Conservation (phyloP, 805 yeast genomes). For the Lipomyces mesembrius region DNA sequence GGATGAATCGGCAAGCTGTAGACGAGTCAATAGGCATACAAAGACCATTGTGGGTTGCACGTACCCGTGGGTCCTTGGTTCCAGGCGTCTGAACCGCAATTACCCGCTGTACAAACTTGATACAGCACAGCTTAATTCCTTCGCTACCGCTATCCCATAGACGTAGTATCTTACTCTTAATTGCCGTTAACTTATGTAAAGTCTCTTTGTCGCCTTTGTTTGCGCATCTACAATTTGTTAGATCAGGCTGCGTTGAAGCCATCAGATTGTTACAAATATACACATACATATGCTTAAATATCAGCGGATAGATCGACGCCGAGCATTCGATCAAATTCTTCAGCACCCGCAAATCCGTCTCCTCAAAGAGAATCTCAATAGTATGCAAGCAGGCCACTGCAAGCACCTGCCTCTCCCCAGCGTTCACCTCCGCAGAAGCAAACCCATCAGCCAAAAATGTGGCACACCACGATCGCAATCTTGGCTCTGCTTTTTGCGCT, state of each 20-base stretch:
- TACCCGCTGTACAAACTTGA: conserved; percentile 69
- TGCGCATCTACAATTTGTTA: conserved; percentile 42
- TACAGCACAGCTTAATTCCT: conserved; percentile 68
- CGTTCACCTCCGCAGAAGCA: conserved; percentile 40
- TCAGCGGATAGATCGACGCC: conserved; percentile 53
- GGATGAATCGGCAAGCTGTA: conserved; percentile 32
- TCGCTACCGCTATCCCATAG: conserved; percentile 56
- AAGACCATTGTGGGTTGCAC: neutral
- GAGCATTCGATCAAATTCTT: conserved; percentile 51
- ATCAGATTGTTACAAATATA: conserved; percentile 35
- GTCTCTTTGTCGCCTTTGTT: conserved; percentile 47
- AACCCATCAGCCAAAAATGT: conserved; percentile 48
- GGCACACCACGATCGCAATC: conserved; percentile 47
- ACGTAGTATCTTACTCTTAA: conserved; percentile 64
- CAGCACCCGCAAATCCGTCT: conserved; percentile 39
- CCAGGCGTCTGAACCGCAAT: conserved; percentile 59
- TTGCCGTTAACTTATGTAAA: conserved; percentile 61
- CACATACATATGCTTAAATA: conserved; percentile 51
- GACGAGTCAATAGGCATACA: neutral
- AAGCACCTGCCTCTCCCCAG: conserved; percentile 38
- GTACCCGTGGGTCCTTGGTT: conserved; percentile 45
- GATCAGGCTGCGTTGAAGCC: neutral
- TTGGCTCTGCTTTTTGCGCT: conserved; percentile 45
- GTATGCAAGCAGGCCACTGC: conserved; percentile 43
- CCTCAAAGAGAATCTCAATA: conserved; percentile 40